Conservation (phyloP, 1,139 yeast species). For the Pichia sp. region DNA sequence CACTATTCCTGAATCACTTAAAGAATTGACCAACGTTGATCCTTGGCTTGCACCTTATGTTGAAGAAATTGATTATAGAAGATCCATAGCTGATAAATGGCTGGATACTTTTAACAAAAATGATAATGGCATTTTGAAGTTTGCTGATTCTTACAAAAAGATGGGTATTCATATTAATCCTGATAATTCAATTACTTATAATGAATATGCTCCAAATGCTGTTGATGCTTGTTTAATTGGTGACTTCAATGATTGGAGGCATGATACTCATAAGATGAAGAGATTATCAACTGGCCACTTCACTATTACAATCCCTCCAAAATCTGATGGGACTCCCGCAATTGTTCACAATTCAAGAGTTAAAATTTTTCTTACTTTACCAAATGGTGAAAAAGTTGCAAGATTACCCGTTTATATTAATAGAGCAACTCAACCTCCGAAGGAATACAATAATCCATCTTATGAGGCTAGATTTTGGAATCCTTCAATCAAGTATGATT, state of each 20-base stretch:
- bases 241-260: slow-evolving; percentile 83
- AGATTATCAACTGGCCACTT: slow-evolving; percentile 66
- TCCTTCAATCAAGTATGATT: slow-evolving; percentile 54
- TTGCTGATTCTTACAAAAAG: slow-evolving; percentile 52
- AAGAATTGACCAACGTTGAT: slow-evolving; percentile 63
- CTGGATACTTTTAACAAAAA: slow-evolving; percentile 37
- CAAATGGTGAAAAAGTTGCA: slow-evolving; percentile 65
- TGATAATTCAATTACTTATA: slow-evolving; percentile 51
- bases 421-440: slow-evolving; percentile 69
- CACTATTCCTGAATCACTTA: slow-evolving; percentile 27
- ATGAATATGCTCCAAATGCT: slow-evolving; percentile 92
- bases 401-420: slow-evolving; percentile 86
- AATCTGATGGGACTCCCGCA: slow-evolving; percentile 48
- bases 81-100: slow-evolving; percentile 55
- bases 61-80: slow-evolving; percentile 50
- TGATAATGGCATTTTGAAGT: slow-evolving; percentile 35
- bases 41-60: slow-evolving; percentile 85
- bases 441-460: slow-evolving; percentile 44
- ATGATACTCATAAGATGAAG: slow-evolving; percentile 47
- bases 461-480: slow-evolving; percentile 95
- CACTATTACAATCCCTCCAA: slow-evolving; percentile 48
- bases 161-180: slow-evolving; percentile 71
- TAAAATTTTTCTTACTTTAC: slow-evolving; percentile 61
- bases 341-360: slow-evolving; percentile 78
- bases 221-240: slow-evolving; percentile 69